Evolutionary conservation across 495 filamentous ascomycete genomes (phyloP), one percentile per base, ranked within the genome.

Genomic region (Penicillium goetzii): DNA sequence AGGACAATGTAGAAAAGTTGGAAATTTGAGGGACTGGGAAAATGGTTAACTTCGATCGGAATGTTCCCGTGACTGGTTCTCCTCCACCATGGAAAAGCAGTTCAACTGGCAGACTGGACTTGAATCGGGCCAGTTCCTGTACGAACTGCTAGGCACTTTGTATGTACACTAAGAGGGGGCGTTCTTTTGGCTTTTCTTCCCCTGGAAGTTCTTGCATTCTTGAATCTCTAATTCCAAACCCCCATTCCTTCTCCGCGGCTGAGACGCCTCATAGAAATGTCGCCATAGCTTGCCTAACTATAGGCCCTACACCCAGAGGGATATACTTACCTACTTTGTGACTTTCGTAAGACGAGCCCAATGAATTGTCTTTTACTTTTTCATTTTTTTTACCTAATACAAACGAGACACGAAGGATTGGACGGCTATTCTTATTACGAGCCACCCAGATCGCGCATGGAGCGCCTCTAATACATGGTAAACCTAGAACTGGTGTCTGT

Each of bases 51-150:
- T 36, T 54, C 38, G 53, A 66, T 66, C 61, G 65, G 65, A 64
- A 61, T 68, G 71, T 73, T 73, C 71, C 71, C 71, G 71, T 73
- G 71, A 73, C 71, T 73, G 41, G 30, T n/a, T n/a, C 12, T 33
- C 36, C 53, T 58, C 60, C 63, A 63, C 60, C 25, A 11, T 21
- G 43, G 43, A 49, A 51, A 60, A 67, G 56, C 59, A 66, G 56
- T 14, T 12, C 43, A 47, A 23, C 59, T 50, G 58, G 32, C 38
- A 62, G 63, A 23, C 56, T 59, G 34, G 62, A 65, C 53, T 70
- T 36, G 49, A 72, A 69, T 60, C 55, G 62, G 66, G 30, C 68
- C 60, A 59, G 69, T 72, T 72, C 54, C 40, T 61, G 26, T 28
- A 51, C 58, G 40, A 52, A 53, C 25, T 21, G 57, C 55, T 11